Percentiles rank a stretch among this genome's conserved stretches.
Evolutionary conservation across 192 early-diverging fungal genomes (phyloP).

Genomic region (Backusella psychrophila): DNA sequence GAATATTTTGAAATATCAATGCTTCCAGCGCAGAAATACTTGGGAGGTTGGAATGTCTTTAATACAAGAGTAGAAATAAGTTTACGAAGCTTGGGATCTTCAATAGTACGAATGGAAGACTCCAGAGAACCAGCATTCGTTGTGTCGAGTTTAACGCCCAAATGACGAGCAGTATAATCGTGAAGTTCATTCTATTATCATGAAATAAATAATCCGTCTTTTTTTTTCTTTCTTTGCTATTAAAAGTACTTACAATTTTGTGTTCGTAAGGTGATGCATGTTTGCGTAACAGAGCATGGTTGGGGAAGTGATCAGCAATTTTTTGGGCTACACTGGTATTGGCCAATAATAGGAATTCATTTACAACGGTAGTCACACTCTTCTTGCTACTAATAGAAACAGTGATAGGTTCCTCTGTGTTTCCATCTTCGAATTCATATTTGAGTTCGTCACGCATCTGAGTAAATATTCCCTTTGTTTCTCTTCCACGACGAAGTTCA

Average conservation of each 20-base stretch:
- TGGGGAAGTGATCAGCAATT: constrained; percentile 85
- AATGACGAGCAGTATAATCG: constrained; percentile 62
- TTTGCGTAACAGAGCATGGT: constrained; percentile 87
- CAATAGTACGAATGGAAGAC: constrained; percentile 53
- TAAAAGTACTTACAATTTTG: constrained; percentile 27
- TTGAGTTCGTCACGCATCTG: constrained; percentile 8
- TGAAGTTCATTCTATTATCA: constrained; percentile 26
- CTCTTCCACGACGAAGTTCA: neutral
- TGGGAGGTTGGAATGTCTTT: constrained; percentile 95
- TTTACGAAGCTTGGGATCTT: constrained; percentile 61
- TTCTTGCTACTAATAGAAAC: neutral
- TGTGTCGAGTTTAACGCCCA: constrained; percentile 74
- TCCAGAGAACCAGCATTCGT: constrained; percentile 53
- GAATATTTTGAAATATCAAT: constrained; percentile 67
- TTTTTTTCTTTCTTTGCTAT: neutral
- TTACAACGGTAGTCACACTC: constrained; percentile 52
- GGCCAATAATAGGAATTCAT: constrained; percentile 96
- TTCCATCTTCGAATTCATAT: constrained; percentile 9
- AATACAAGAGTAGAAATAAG: constrained; percentile 79
- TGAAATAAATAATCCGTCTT: neutral
- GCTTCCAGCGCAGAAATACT: constrained; percentile 94
- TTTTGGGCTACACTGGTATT: constrained; percentile 94
- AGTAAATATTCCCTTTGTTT: constrained; percentile 7
- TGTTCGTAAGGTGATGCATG: constrained; percentile 65
- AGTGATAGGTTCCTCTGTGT: neutral